phyloP scores from a whole-genome alignment of 108 stramenopile genomes.

The Nannochloropsis oceanica region DNA sequence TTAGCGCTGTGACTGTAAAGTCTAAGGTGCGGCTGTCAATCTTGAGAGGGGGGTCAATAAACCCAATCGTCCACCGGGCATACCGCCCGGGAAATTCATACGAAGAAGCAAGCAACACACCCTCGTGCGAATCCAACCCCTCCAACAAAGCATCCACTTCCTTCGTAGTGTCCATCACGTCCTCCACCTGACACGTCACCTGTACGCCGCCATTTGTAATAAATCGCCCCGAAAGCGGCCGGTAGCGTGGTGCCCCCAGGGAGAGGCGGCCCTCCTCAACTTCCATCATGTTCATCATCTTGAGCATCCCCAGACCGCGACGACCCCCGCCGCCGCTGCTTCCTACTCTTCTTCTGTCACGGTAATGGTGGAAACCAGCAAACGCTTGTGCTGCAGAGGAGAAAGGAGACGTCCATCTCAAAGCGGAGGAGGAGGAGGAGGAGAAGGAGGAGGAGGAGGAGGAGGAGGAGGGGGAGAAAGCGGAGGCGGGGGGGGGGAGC shows the following conservation, averaged over 20 bases:
- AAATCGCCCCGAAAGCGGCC: constrained; percentile 18
- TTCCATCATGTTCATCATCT: not conserved
- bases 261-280: constrained; percentile 11
- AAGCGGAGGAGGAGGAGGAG: not conserved
- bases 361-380: too few relatives aligned
- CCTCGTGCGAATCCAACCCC: constrained; percentile 59
- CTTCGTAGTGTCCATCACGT: constrained; percentile 36
- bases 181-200: constrained; percentile 57
- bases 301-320: not conserved
- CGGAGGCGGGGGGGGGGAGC: not conserved
- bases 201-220: constrained; percentile 63
- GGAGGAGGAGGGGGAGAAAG: not conserved
- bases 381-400: too few relatives aligned
- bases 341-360: not conserved
- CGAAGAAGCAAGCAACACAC: constrained; percentile 62
- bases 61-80: constrained; percentile 48
- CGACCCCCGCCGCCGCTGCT: not conserved
- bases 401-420: not conserved
- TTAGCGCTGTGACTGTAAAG: constrained; percentile 60
- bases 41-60: constrained; percentile 80
- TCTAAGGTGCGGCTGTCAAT: constrained; percentile 54
- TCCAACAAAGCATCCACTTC: constrained; percentile 67
- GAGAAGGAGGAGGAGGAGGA: not conserved
- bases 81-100: constrained; percentile 93
- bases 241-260: constrained; percentile 34